Percentiles rank a stretch among this genome's conserved stretches.
These are phyloP conservation scores for Pleurotus djamor DNA, from an alignment of 768 basidiomycete genomes.

Conservation along the genomic window DNA sequence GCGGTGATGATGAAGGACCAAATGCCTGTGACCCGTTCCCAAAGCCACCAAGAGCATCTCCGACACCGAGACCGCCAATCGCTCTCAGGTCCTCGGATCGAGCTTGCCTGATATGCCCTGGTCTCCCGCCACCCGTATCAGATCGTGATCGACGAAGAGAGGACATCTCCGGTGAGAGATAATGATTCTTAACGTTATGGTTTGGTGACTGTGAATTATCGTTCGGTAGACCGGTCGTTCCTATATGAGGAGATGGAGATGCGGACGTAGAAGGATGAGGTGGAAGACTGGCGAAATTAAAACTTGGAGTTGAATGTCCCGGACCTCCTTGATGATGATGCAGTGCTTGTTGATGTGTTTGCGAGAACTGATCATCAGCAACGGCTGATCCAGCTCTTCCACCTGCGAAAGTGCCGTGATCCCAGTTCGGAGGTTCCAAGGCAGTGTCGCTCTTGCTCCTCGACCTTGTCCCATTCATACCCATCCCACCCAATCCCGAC, in stretches of 20 bases:
- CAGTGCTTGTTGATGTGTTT: constrained; percentile 17
- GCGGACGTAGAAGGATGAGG: constrained; percentile 8
- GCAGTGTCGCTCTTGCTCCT: constrained; percentile 64
- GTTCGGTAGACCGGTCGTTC: constrained; percentile 1
- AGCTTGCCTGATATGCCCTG: constrained; percentile 22
- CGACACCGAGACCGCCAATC: constrained; percentile 22
- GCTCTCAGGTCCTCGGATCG: constrained; percentile 41
- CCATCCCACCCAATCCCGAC: constrained; percentile 25
- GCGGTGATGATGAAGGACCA: neutral
- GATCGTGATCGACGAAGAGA: constrained; percentile 24
- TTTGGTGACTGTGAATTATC: neutral
- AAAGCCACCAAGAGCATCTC: neutral
- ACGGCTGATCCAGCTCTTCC: constrained; percentile 14
- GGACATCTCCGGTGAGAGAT: constrained; percentile 22
- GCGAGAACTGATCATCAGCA: constrained; percentile 12
- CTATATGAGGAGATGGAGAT: neutral
- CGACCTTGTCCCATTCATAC: neutral
- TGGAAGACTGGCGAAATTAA: constrained; percentile 26
- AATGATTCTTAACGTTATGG: constrained; percentile 10
- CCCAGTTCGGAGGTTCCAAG: constrained; percentile 55
- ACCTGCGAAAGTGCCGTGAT: constrained; percentile 17
- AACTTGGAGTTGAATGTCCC: constrained; percentile 21
- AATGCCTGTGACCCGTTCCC: neutral
- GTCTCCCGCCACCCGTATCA: constrained; percentile 14
- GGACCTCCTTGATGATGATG: constrained; percentile 21